phyloP scores from a whole-genome alignment of 306 rosid species.

The Vigna trinervia region DNA sequence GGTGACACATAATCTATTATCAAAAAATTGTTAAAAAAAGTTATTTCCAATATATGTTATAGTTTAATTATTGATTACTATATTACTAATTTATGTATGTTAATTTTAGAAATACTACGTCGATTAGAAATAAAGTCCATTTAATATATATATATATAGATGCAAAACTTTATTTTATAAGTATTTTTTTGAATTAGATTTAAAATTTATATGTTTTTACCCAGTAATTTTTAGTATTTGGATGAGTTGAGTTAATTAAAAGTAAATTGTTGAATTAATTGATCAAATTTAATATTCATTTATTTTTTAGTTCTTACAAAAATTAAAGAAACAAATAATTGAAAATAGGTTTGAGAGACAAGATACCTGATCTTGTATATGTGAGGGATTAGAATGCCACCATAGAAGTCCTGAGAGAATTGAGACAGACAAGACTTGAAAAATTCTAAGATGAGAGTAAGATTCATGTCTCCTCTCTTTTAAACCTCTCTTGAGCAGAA shows the following conservation, averaged over 20 bases:
- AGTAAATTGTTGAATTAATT: background rate
- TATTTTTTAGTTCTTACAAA: background rate
- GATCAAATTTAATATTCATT: background rate
- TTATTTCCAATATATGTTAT: no score
- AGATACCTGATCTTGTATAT: constrained; percentile 74
- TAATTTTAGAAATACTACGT: background rate
- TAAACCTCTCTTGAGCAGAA: constrained; percentile 73
- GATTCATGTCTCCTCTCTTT: constrained; percentile 81
- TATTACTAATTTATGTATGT: background rate
- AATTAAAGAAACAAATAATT: background rate
- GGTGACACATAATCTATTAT: no score
- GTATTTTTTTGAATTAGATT: no score
- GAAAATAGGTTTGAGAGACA: constrained; percentile 37
- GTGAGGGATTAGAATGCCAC: constrained; percentile 76
- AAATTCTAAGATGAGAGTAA: constrained; percentile 73
- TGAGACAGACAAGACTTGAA: constrained; percentile 79
- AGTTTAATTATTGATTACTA: background rate
- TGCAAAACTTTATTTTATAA: no score
- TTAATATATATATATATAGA: no score
- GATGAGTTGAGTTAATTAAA: no score
- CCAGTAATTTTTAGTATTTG: no score
- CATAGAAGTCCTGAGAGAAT: constrained; percentile 77
- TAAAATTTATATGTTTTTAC: background rate
- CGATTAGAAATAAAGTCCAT: no score
- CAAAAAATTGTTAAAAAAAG: no score